A percentile compares a stretch with the other conserved stretches of the same genome.
These are phyloP conservation scores for Aspergillus tamarii DNA, from an alignment of 2,329 filamentous ascomycete species.

Conservation along the genomic window DNA sequence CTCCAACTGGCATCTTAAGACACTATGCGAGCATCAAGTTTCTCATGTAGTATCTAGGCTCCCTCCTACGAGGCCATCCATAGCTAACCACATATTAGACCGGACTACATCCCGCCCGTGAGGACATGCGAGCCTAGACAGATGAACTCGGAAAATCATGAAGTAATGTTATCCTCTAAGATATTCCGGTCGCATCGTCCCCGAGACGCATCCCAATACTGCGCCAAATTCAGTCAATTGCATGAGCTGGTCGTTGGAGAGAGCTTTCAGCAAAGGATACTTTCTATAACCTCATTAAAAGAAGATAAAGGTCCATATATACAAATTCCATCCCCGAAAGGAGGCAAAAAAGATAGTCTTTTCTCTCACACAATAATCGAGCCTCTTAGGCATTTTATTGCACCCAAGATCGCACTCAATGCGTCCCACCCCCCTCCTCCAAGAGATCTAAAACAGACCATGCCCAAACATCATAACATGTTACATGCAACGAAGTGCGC, in stretches of 20 bases:
- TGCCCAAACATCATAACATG: constrained; percentile 27
- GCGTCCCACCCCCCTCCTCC: neutral
- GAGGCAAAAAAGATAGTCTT: neutral
- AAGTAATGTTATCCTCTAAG: no score
- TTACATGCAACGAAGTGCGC: constrained; percentile 21
- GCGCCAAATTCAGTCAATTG: neutral
- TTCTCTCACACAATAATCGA: constrained; percentile 5
- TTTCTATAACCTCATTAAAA: constrained; percentile 26
- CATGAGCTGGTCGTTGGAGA: neutral
- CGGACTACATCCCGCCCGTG: no score
- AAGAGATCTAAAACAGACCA: neutral
- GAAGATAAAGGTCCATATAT: constrained; percentile 9
- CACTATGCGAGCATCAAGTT: no score
- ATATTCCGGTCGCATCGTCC: neutral
- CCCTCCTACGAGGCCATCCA: no score
- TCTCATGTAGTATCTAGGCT: no score
- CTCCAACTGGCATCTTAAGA: no score
- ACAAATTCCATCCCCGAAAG: constrained; percentile 15
- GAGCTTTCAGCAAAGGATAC: constrained; percentile 7
- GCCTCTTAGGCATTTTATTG: neutral
- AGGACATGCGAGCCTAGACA: no score
- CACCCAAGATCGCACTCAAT: neutral
- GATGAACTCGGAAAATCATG: no score
- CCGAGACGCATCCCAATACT: neutral
- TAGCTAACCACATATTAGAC: no score